Conservation (phyloP, 257 asterid genomes). For the Solanum microdontum region DNA sequence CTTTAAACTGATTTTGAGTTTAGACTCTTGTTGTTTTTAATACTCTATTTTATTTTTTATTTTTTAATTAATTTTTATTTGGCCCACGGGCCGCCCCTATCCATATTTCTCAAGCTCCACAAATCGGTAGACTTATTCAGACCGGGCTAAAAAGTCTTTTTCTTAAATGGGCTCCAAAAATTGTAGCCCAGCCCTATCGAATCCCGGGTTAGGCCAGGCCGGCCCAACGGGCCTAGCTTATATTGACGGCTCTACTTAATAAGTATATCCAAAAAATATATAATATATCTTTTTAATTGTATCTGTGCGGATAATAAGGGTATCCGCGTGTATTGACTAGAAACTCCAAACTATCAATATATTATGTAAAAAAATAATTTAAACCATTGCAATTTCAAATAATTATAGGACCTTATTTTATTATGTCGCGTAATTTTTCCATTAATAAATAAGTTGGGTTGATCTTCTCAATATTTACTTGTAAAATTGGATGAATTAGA, state of each 20-base stretch:
- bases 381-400: not conserved
- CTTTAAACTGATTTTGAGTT: too few species aligned
- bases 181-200: too few species aligned
- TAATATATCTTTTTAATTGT: not conserved
- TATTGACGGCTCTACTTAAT: not conserved
- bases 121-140: too few species aligned
- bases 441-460: not conserved
- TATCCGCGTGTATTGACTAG: not conserved
- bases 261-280: not conserved
- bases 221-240: too few species aligned
- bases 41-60: too few species aligned
- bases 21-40: too few species aligned
- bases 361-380: not conserved
- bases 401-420: not conserved
- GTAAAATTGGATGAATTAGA: not conserved
- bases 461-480: not conserved
- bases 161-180: too few species aligned
- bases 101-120: too few species aligned
- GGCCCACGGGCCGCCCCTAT: too few species aligned
- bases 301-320: not conserved
- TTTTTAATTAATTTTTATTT: too few species aligned
- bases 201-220: too few species aligned
- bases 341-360: not conserved
- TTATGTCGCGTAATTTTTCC: not conserved
- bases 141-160: too few species aligned